Conservation (phyloP, 331 rosid genomes). For the Cydonia oblonga region DNA sequence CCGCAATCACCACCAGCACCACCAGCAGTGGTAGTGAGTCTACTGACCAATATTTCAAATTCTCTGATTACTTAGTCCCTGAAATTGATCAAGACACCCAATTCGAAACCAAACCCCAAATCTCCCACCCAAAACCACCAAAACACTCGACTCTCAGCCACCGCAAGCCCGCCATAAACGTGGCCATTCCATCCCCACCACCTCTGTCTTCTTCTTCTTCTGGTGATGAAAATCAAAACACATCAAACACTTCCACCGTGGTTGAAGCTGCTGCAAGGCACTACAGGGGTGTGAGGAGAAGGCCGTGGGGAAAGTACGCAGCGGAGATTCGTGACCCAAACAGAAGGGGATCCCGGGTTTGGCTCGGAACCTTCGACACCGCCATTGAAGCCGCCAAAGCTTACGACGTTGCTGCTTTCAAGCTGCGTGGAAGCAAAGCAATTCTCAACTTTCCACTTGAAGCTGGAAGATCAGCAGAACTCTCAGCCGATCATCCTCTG, state of each 20-base stretch:
- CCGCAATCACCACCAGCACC: neutral
- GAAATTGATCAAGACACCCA: conserved; percentile 3
- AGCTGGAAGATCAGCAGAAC: conserved; percentile 8
- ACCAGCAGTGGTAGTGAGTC: neutral
- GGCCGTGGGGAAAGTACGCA: conserved; percentile 91
- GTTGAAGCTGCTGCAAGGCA: conserved; percentile 22
- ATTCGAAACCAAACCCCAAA: conserved; percentile 10
- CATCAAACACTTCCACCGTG: too few relatives aligned
- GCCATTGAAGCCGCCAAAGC: conserved; percentile 88
- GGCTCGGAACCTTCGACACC: conserved; percentile 91
- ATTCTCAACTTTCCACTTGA: conserved; percentile 81
- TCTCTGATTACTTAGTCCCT: conserved; percentile 13
- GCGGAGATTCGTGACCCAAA: conserved; percentile 86
- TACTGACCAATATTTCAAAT: neutral
- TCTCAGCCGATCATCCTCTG: neutral
- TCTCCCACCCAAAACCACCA: conserved; percentile 8
- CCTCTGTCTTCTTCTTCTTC: neutral
- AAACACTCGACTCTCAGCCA: conserved; percentile 16
- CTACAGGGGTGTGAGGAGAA: conserved; percentile 68
- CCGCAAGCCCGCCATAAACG: conserved; percentile 28
- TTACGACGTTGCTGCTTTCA: conserved; percentile 77
- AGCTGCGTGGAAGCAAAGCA: conserved; percentile 76
- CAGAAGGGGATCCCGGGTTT: conserved; percentile 67
- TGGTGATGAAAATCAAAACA: neutral
- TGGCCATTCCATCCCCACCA: conserved; percentile 18